phyloP scores from a whole-genome alignment of 1,284 basidiomycete genomes.

The Pascua sp. region DNA sequence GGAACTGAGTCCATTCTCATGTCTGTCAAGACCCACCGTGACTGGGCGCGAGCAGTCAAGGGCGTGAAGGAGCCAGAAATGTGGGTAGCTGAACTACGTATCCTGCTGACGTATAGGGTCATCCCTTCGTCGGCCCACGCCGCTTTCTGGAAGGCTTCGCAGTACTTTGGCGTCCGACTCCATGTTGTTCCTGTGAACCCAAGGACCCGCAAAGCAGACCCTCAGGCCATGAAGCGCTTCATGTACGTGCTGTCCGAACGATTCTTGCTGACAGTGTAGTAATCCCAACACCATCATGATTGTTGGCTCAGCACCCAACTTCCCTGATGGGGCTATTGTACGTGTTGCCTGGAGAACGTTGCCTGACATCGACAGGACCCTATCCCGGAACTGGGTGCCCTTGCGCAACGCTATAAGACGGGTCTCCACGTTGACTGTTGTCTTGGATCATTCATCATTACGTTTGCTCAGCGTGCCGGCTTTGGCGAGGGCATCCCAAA shows the following conservation, averaged over 20 bases:
- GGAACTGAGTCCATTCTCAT: conserved; percentile 87
- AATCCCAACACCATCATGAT: conserved; percentile 59
- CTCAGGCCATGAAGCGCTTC: conserved; percentile 73
- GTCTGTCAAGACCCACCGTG: conserved; percentile 89
- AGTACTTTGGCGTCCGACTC: conserved; percentile 89
- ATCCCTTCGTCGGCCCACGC: conserved; percentile 84
- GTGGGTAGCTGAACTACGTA: conserved; percentile 51
- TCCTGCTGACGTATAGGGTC: conserved; percentile 53
- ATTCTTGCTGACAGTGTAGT: conserved; percentile 16
- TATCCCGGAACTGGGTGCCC: conserved; percentile 70
- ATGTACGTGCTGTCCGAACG: conserved; percentile 58
- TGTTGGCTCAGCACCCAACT: conserved; percentile 86
- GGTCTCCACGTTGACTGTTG: conserved; percentile 94
- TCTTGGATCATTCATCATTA: conserved; percentile 85
- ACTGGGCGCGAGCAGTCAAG: conserved; percentile 82
- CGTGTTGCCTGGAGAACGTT: conserved; percentile 3
- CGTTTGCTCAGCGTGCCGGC: conserved; percentile 68
- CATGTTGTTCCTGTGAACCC: conserved; percentile 84
- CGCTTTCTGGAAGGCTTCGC: conserved; percentile 89
- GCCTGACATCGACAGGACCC: conserved; percentile 59
- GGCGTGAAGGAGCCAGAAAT: conserved; percentile 91
- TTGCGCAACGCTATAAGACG: conserved; percentile 73
- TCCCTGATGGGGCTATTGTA: conserved; percentile 77
- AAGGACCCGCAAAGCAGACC: conserved; percentile 71
- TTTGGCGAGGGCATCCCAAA: conserved; percentile 37